These are phyloP conservation scores for Vitis hybrid DNA, from an alignment of 177 flowering plant genomes.

Conservation along the genomic window DNA sequence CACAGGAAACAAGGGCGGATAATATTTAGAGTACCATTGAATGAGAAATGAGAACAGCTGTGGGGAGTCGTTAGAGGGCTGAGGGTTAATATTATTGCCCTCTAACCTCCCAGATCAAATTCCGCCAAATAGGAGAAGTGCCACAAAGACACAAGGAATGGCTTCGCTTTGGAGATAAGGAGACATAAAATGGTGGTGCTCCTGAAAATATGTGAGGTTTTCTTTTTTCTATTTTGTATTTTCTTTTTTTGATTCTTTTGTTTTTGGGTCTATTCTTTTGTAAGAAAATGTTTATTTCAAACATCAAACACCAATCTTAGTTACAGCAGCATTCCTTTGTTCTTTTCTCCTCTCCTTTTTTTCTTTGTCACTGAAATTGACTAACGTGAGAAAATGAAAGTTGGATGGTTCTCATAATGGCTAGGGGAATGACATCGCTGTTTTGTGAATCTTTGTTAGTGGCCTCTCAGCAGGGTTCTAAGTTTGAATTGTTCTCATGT, in stretches of 20 bases:
- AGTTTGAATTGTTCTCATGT: no score
- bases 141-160: slow-evolving; percentile 9
- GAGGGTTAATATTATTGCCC: neutral
- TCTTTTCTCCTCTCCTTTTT: neutral
- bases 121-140: slow-evolving; percentile 14
- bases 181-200: neutral
- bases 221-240: neutral
- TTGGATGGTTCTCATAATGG: neutral
- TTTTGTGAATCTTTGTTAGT: no score
- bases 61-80: slow-evolving; percentile 1
- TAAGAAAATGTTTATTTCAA: slow-evolving; percentile 29
- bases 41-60: neutral
- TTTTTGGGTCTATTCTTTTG: slow-evolving; percentile 35
- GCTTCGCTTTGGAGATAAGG: slow-evolving; percentile 6
- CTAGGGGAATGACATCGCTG: no score
- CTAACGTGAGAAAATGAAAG: neutral
- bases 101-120: neutral
- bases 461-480: no score
- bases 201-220: slow-evolving; percentile 11
- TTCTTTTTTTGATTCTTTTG: slow-evolving; percentile 26
- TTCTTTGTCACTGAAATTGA: no score
- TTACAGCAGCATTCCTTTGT: neutral
- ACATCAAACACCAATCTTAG: slow-evolving; percentile 21
- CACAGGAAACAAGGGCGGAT: slow-evolving; percentile 4
- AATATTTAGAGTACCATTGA: neutral